phyloP scores from a whole-genome alignment of 495 filamentous ascomycete species.

The Glonium stellatum region DNA sequence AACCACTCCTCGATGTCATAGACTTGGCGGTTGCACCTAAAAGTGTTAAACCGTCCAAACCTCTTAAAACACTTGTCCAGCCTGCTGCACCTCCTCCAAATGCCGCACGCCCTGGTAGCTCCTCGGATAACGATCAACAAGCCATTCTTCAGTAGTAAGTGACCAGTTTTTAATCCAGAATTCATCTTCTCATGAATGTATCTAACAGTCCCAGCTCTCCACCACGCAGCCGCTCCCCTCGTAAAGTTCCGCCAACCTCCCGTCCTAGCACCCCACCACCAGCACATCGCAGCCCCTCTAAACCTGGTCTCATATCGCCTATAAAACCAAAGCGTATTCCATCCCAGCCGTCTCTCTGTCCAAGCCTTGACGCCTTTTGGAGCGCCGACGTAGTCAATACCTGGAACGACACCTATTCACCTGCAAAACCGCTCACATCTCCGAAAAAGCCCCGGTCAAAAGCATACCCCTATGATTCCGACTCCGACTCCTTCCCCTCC shows the following conservation, averaged over 20 bases:
- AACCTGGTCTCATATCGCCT: slow-evolving; percentile 44
- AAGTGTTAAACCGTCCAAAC: background rate
- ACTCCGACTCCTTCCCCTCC: slow-evolving; percentile 15
- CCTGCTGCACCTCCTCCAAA: slow-evolving; percentile 4
- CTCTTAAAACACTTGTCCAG: background rate
- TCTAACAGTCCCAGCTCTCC: slow-evolving; percentile 24
- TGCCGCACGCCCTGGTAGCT: slow-evolving; percentile 24
- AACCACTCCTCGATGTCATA: slow-evolving; percentile 16
- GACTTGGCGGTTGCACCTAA: slow-evolving; percentile 18
- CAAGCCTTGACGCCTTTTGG: slow-evolving; percentile 77
- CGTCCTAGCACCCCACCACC: slow-evolving; percentile 27
- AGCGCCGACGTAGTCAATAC: slow-evolving; percentile 62
- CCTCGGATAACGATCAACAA: slow-evolving; percentile 24
- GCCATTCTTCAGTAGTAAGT: slow-evolving; percentile 19
- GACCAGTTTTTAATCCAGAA: slow-evolving; percentile 6
- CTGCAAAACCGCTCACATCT: slow-evolving; percentile 48
- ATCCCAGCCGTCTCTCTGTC: slow-evolving; percentile 50
- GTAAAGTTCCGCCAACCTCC: slow-evolving; percentile 20
- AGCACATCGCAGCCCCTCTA: slow-evolving; percentile 42
- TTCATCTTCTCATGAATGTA: background rate
- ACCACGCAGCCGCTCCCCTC: slow-evolving; percentile 27
- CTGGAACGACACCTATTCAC: slow-evolving; percentile 77
- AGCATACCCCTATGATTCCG: slow-evolving; percentile 2
- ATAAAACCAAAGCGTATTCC: slow-evolving; percentile 42
- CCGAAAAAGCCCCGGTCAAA: slow-evolving; percentile 23